A percentile compares a stretch with the other conserved stretches of the same genome.
Evolutionary conservation across 306 rosid species (phyloP).

Genomic region (Rubus parviflorus): DNA sequence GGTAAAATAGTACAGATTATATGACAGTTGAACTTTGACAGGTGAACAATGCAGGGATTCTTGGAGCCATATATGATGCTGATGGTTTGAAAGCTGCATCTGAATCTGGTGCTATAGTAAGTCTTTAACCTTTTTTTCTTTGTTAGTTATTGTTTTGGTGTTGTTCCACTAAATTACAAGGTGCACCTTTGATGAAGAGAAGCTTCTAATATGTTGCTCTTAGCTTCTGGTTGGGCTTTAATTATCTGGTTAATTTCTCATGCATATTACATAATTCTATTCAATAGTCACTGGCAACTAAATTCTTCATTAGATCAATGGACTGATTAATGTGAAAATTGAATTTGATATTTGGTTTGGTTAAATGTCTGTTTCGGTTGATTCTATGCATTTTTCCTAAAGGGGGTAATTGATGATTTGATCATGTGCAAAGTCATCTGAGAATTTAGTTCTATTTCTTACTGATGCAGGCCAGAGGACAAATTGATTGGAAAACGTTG

Average conservation of each 20-base stretch:
- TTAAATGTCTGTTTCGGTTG: not conserved
- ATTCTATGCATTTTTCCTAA: not conserved
- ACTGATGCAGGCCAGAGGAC: not conserved
- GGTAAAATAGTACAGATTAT: not conserved
- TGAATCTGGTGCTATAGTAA: not conserved
- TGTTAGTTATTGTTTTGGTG: not conserved
- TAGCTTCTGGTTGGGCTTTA: not conserved
- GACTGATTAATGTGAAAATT: not conserved
- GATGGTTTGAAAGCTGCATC: constrained; percentile 23
- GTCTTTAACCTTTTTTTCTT: not conserved
- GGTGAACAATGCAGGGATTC: constrained; percentile 53
- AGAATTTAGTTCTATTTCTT: not conserved
- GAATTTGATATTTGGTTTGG: not conserved
- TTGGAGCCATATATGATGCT: constrained; percentile 29
- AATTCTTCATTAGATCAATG: not conserved
- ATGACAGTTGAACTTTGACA: not conserved
- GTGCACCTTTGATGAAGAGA: not conserved
- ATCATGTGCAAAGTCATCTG: not conserved
- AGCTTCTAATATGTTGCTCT: not conserved
- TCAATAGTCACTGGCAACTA: not conserved
- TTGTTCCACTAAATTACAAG: not conserved
- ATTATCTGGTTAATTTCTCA: not conserved
- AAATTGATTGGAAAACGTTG: constrained; percentile 31
- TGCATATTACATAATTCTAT: not conserved
- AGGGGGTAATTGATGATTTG: not conserved